These are phyloP conservation scores for Hericium alpestre DNA, from an alignment of 768 basidiomycete species.

Conservation along the genomic window DNA sequence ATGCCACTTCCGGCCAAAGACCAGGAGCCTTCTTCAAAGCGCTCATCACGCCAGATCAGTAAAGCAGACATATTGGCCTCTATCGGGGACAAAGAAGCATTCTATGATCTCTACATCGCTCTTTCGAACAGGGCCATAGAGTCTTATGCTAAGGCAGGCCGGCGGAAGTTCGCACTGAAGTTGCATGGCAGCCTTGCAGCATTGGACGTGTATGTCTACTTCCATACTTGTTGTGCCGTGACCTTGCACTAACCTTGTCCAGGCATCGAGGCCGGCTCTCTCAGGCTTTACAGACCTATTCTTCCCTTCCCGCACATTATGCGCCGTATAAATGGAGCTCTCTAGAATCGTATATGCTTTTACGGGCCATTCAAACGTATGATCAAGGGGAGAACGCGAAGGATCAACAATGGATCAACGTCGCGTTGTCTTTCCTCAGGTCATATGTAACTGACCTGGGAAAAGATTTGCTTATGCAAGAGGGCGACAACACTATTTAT, in stretches of 20 bases:
- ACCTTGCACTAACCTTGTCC: background rate
- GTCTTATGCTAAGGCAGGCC: conserved; percentile 71
- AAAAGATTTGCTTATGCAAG: conserved; percentile 41
- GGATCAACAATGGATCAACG: conserved; percentile 74
- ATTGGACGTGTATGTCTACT: conserved; percentile 68
- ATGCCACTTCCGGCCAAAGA: conserved; percentile 26
- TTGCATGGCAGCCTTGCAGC: conserved; percentile 81
- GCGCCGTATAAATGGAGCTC: conserved; percentile 74
- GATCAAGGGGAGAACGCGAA: conserved; percentile 40
- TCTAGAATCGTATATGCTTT: conserved; percentile 70
- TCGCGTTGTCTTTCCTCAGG: conserved; percentile 67
- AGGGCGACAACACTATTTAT: conserved; percentile 41
- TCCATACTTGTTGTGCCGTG: no score
- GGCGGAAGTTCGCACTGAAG: conserved; percentile 77
- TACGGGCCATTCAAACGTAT: conserved; percentile 63
- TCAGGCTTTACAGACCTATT: conserved; percentile 59
- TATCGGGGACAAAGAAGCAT: conserved; percentile 43
- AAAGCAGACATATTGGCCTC: conserved; percentile 51
- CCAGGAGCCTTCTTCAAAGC: conserved; percentile 13
- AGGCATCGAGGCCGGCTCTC: conserved; percentile 61
- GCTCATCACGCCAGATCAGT: conserved; percentile 33
- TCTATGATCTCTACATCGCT: conserved; percentile 68
- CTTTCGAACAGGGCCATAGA: conserved; percentile 78
- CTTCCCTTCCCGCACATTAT: conserved; percentile 79
- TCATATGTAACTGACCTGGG: conserved; percentile 48